Evolutionary conservation across 2,329 filamentous ascomycete species (phyloP).

Genomic region (Rhinocladiella mackenziei): DNA sequence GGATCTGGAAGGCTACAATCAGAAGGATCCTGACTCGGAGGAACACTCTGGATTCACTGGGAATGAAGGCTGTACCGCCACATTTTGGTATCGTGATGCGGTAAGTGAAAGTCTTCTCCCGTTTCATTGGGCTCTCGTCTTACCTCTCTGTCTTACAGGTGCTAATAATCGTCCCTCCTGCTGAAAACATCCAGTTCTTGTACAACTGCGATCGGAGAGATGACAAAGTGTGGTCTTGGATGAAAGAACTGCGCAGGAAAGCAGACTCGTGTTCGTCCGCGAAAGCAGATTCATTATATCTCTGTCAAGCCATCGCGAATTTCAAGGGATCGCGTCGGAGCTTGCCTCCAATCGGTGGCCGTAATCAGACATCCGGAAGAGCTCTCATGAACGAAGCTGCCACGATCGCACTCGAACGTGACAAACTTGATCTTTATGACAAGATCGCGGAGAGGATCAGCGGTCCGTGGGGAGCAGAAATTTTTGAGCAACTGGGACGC

Average conservation of each 20-base stretch:
- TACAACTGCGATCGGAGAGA: background rate
- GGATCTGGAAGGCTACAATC: slow-evolving; percentile 2
- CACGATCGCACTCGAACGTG: no score
- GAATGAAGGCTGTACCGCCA: slow-evolving; percentile 29
- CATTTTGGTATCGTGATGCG: slow-evolving; percentile 30
- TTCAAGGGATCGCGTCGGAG: background rate
- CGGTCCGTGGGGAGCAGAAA: no score
- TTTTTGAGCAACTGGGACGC: no score
- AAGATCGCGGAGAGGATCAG: no score
- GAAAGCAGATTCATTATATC: no score
- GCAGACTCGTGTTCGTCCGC: no score
- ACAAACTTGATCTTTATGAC: no score
- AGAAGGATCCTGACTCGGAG: slow-evolving; percentile 7
- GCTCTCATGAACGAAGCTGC: no score
- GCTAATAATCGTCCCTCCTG: slow-evolving; percentile 13
- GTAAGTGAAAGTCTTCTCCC: slow-evolving; percentile 15
- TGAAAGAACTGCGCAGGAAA: slow-evolving; percentile 1
- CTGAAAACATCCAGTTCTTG: slow-evolving; percentile 3
- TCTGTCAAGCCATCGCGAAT: background rate
- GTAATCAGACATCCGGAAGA: no score
- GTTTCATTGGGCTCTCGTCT: background rate
- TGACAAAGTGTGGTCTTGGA: background rate
- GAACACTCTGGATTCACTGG: slow-evolving; percentile 29
- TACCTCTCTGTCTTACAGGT: slow-evolving; percentile 6
- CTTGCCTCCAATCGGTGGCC: no score